Evolutionary conservation across 139 green algal species (phyloP).

Genomic region (Chlamydomonas incerta): DNA sequence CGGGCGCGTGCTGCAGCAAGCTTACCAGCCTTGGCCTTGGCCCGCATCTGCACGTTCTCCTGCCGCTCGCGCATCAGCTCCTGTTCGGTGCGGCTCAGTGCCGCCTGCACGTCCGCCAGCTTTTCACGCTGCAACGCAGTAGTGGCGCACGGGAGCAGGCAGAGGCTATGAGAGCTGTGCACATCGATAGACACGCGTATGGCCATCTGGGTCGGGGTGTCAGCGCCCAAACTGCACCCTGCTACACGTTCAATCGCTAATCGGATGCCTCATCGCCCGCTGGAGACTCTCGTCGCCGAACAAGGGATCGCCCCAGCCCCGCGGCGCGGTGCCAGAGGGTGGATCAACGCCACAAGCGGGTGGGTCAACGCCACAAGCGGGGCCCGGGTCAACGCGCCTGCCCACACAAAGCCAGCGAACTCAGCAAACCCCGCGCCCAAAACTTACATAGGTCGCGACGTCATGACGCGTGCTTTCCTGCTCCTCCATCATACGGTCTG

Average conservation of each 20-base stretch:
- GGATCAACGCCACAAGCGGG: not conserved
- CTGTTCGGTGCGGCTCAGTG: not conserved
- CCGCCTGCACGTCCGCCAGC: not conserved
- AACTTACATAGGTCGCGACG: slow-evolving; percentile 17
- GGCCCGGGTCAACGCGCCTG: too few species aligned
- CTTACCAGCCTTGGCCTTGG: slow-evolving; percentile 29
- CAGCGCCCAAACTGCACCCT: too few species aligned
- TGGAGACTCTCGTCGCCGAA: too few species aligned
- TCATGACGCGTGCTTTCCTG: slow-evolving; percentile 26
- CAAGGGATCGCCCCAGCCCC: too few species aligned
- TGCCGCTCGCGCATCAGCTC: slow-evolving; percentile 33
- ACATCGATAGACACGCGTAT: too few species aligned
- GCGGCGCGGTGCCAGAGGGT: too few species aligned
- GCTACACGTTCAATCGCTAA: too few species aligned
- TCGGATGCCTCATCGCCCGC: too few species aligned
- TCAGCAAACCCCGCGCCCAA: not conserved
- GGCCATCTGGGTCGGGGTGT: not conserved
- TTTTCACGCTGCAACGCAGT: slow-evolving; percentile 15
- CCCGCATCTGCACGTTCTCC: slow-evolving; percentile 22
- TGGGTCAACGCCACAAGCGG: not conserved
- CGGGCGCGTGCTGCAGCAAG: too few species aligned
- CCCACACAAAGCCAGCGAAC: too few species aligned
- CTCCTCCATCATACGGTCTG: slow-evolving; percentile 37
- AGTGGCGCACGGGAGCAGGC: too few species aligned
- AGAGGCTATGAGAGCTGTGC: too few species aligned